phyloP scores from a whole-genome alignment of 495 filamentous ascomycete genomes.

The Wilcoxina mikolae region DNA sequence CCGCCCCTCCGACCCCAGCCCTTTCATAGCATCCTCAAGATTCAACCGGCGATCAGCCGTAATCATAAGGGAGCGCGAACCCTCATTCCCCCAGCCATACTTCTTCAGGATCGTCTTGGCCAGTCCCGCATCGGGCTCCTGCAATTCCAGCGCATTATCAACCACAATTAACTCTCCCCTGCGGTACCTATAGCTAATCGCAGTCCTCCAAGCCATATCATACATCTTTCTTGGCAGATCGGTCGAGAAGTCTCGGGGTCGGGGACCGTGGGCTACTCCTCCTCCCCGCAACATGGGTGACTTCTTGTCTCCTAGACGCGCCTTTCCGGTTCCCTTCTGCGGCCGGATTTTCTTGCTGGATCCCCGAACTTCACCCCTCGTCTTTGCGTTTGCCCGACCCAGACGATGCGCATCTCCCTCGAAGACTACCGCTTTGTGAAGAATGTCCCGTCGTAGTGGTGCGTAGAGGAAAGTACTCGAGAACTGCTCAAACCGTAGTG shows the following conservation, averaged over 20 bases:
- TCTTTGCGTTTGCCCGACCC: conserved; percentile 77
- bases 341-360: conserved; percentile 57
- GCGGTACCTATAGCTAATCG: conserved; percentile 76
- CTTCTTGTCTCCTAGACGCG: conserved; percentile 65
- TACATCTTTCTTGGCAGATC: conserved; percentile 78
- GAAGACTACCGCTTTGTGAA: conserved; percentile 83
- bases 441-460: conserved; percentile 77
- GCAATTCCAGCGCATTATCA: conserved; percentile 53
- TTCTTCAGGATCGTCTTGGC: conserved; percentile 47
- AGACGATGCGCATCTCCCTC: conserved; percentile 80
- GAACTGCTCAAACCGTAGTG: conserved; percentile 62
- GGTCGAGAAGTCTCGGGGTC: conserved; percentile 76
- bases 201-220: conserved; percentile 88
- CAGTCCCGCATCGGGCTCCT: conserved; percentile 41
- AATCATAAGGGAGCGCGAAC: conserved; percentile 66
- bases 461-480: conserved; percentile 65
- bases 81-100: conserved; percentile 55
- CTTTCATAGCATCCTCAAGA: conserved; percentile 44
- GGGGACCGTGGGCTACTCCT: conserved; percentile 73
- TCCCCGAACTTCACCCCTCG: conserved; percentile 68
- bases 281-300: conserved; percentile 74
- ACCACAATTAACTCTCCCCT: conserved; percentile 76
- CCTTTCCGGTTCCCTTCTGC: conserved; percentile 73
- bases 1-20: conserved; percentile 44
- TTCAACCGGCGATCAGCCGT: conserved; percentile 42